Evolutionary conservation across 2,329 filamentous ascomycete genomes (phyloP), one percentile per base, ranked within the genome.

Genomic region (Myriosclerotinia duriaeana): DNA sequence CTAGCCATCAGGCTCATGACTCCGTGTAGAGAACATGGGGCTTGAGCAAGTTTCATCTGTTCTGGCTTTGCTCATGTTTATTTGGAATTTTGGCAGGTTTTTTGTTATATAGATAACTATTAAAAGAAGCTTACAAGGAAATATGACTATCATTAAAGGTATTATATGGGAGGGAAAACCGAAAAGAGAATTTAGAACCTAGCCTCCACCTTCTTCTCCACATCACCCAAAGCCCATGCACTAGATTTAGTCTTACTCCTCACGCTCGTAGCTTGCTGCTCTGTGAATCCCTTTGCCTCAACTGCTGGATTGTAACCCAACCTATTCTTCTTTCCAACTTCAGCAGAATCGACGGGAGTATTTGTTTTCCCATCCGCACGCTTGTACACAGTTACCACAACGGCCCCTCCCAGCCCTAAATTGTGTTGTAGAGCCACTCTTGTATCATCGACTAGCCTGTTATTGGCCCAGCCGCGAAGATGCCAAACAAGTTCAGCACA

Each of bases 401-500:
- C 93, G 3, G 93, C 94, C 65, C 95, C 95, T 17, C 94, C 94
- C 6, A 98, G 83, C 0, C 94, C 95, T 1, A 98, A 83, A 76
- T 98, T 98, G 77, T 98, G 95, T 81, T 97, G 93, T 71, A 98
- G 81, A 66, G 90, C 91, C 67, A 87, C 87, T 69, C 80, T 85
- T 0, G 93, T 95, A 67, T 84, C 83, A 26, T 85, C 80, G 1
- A 90, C 84, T 20, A 87, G 80, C 52, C 94, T 85, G 82, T 97
- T 97, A 79, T 95, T 97, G 26, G 94, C 94, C 94, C 94, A 97
- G 15, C 94, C 94, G 71, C 94, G 87, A 73, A 98, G 83, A 76
- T 98, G 94, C 94, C 94, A 98, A 38, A 96, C 91, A 15, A 98
- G 82, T 80, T 98, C 94, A 6, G 94, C 92, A 76, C 93, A 97